phyloP scores from a whole-genome alignment of 2,329 filamentous ascomycete genomes.

The Cladobotryum mycophilum region DNA sequence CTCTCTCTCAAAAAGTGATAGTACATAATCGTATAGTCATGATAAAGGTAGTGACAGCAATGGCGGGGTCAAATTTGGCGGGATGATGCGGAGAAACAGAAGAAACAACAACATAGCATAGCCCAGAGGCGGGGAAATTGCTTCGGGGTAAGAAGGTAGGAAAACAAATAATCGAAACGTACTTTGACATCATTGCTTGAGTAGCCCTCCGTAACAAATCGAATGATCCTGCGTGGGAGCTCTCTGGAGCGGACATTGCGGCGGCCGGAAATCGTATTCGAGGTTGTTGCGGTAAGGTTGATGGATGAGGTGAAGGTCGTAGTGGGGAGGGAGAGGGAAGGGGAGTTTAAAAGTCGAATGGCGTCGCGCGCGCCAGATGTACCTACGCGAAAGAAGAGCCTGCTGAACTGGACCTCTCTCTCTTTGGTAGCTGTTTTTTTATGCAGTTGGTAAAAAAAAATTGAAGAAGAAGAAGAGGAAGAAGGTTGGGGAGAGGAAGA shows the following conservation, averaged over 20 bases:
- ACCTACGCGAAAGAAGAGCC: conserved; percentile 2
- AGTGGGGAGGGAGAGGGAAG: conserved; percentile 3
- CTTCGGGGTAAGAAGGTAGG: background rate
- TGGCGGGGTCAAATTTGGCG: conserved; percentile 7
- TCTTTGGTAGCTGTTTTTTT: background rate
- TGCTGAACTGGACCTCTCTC: background rate
- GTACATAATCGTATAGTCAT: background rate
- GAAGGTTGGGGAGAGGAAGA: background rate
- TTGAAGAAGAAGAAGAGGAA: background rate
- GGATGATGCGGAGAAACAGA: conserved; percentile 4
- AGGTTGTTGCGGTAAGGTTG: conserved; percentile 3
- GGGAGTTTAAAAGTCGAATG: conserved; percentile 6
- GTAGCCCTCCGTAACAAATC: conserved; percentile 55
- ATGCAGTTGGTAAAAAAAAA: background rate
- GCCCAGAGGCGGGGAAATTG: background rate
- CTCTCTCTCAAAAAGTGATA: too few species aligned
- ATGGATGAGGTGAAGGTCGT: conserved; percentile 4
- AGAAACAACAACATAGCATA: background rate
- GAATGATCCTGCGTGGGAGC: conserved; percentile 37
- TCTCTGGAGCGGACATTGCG: conserved; percentile 46
- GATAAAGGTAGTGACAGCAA: background rate
- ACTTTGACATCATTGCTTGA: conserved; percentile 60
- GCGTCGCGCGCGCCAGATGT: conserved; percentile 12
- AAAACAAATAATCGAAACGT: conserved; percentile 28
- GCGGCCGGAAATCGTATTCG: conserved; percentile 5